Conservation (phyloP, 2,329 filamentous ascomycete genomes). For the Teratosphaeriaceae sp. region DNA sequence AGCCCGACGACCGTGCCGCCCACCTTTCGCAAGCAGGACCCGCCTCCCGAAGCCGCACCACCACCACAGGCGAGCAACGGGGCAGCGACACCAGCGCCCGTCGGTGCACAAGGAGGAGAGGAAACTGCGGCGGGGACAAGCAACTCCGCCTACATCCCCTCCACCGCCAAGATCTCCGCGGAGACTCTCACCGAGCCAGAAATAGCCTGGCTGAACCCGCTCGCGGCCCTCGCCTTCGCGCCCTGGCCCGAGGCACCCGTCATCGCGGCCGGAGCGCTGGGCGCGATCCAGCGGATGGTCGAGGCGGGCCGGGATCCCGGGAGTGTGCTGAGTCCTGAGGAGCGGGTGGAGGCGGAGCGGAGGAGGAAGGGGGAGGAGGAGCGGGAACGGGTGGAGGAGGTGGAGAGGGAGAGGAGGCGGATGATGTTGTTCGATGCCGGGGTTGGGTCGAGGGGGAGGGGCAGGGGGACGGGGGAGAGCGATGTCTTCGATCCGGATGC, state of each 20-base stretch:
- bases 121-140: conserved; percentile 9
- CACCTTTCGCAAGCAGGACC: conserved; percentile 34
- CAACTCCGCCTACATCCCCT: background rate
- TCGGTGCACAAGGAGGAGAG: conserved; percentile 11
- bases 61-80: conserved; percentile 24
- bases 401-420: conserved; percentile 19
- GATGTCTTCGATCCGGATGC: conserved; percentile 32
- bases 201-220: conserved; percentile 31
- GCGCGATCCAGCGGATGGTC: conserved; percentile 51
- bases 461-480: conserved; percentile 9
- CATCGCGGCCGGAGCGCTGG: conserved; percentile 63
- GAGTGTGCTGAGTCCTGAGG: conserved; percentile 36
- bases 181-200: conserved; percentile 27
- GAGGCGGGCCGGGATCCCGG: conserved; percentile 57
- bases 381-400: conserved; percentile 29
- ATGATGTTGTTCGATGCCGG: conserved; percentile 14
- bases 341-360: conserved; percentile 33
- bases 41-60: conserved; percentile 2
- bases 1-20: conserved; percentile 72
- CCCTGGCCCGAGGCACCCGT: conserved; percentile 70
- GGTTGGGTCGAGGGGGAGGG: conserved; percentile 2
- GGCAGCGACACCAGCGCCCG: conserved; percentile 23
- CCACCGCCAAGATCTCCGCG: conserved; percentile 8
- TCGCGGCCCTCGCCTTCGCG: conserved; percentile 49
- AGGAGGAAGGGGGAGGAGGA: conserved; percentile 34